A percentile compares a stretch with the other conserved stretches of the same genome.
phyloP scores from a whole-genome alignment of 768 basidiomycete species.

The Glaciozyma martinii region DNA sequence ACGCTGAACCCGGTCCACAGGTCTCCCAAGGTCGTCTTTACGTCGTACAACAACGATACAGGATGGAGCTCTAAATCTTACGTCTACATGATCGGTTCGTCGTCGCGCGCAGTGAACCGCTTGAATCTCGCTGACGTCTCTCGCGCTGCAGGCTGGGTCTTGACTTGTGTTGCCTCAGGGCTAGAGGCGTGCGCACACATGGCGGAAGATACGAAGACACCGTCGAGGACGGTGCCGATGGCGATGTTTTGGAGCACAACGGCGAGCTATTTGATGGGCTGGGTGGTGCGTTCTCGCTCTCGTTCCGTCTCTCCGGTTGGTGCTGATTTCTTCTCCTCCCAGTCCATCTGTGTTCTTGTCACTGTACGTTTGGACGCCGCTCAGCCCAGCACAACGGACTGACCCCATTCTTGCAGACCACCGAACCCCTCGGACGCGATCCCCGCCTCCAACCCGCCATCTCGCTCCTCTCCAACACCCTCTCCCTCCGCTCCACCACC shows the following conservation, averaged over 20 bases:
- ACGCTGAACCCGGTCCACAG: no score
- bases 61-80: constrained; percentile 34
- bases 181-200: constrained; percentile 43
- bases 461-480: constrained; percentile 37
- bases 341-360: constrained; percentile 38
- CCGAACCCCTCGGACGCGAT: constrained; percentile 13
- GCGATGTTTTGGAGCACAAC: constrained; percentile 37
- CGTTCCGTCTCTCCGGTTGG: neutral
- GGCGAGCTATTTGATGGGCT: constrained; percentile 39
- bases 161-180: constrained; percentile 41
- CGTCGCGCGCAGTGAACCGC: neutral
- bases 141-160: constrained; percentile 32
- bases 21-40: constrained; percentile 30
- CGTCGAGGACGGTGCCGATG: constrained; percentile 41
- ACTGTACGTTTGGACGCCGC: constrained; percentile 31
- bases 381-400: neutral
- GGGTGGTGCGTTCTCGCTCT: constrained; percentile 28
- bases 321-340: neutral
- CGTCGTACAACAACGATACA: constrained; percentile 28
- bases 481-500: constrained; percentile 36
- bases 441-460: constrained; percentile 34
- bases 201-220: constrained; percentile 43
- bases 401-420: no score
- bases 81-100: constrained; percentile 40
- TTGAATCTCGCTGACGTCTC: neutral